phyloP scores from a whole-genome alignment of 352 stramenopile species.

The Phytopythium vexans region DNA sequence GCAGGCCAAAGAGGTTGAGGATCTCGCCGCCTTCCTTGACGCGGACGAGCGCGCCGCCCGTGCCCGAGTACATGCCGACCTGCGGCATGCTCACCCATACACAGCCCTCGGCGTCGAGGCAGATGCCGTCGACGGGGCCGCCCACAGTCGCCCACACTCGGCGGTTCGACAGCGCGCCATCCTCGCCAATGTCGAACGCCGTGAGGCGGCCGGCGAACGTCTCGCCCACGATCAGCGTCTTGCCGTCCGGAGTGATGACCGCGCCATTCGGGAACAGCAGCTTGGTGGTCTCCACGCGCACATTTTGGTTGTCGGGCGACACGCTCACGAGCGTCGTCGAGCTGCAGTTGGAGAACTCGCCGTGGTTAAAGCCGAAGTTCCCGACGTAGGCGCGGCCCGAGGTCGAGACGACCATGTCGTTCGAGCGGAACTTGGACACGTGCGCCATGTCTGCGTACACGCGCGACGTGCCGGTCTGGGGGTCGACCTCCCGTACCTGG shows the following conservation, averaged over 20 bases:
- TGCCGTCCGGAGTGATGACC: constrained; percentile 61
- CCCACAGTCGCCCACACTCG: constrained; percentile 54
- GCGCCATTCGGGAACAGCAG: constrained; percentile 59
- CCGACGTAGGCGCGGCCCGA: constrained; percentile 47
- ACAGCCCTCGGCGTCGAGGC: constrained; percentile 59
- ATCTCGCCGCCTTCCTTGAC: constrained; percentile 54
- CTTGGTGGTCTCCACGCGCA: constrained; percentile 47
- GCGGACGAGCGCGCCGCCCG: constrained; percentile 40
- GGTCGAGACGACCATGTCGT: constrained; percentile 50
- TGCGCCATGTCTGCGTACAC: constrained; percentile 51
- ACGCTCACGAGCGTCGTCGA: constrained; percentile 62
- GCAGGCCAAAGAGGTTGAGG: constrained; percentile 45
- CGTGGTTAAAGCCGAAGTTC: constrained; percentile 61
- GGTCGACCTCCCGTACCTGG: constrained; percentile 43
- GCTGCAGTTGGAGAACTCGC: constrained; percentile 19
- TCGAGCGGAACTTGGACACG: constrained; percentile 47
- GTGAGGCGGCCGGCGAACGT: constrained; percentile 39
- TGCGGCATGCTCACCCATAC: constrained; percentile 55
- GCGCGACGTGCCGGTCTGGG: constrained; percentile 6
- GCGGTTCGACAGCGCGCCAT: constrained; percentile 44
- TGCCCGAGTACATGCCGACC: constrained; percentile 36
- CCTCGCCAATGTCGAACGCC: constrained; percentile 44
- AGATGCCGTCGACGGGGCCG: constrained; percentile 47
- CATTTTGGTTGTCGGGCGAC: constrained; percentile 25
- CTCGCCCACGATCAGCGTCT: constrained; percentile 62